Evolutionary conservation across 768 basidiomycete genomes (phyloP).

Genomic region (Russula sp.): DNA sequence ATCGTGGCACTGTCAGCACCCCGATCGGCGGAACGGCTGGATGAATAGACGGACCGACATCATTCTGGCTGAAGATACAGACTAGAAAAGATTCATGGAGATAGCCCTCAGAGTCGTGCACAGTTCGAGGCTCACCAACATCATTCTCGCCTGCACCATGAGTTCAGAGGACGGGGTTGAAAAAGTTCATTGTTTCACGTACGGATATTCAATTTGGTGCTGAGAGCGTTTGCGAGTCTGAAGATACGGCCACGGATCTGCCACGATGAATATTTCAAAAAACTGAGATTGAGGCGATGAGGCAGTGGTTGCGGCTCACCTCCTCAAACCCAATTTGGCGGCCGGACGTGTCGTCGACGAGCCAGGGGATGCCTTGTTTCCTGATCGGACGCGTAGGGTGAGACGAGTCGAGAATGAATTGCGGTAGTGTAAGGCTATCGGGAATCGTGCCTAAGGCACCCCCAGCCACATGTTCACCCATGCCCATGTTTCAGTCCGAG

Average conservation of each 20-base stretch:
- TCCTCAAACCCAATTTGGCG: slow-evolving; percentile 30
- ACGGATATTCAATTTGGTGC: slow-evolving; percentile 29
- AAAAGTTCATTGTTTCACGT: slow-evolving; percentile 6
- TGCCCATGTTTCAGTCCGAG: neutral
- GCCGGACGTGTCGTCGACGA: slow-evolving; percentile 35
- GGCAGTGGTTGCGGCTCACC: slow-evolving; percentile 21
- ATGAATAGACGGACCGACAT: slow-evolving; percentile 22
- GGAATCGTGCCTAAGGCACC: neutral
- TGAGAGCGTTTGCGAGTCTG: slow-evolving; percentile 33
- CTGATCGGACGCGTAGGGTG: neutral
- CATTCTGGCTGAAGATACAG: slow-evolving; percentile 22
- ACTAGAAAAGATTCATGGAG: slow-evolving; percentile 11
- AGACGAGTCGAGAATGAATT: neutral
- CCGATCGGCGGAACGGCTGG: neutral
- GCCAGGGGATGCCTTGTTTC: slow-evolving; percentile 27
- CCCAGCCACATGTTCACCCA: neutral
- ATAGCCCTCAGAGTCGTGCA: neutral
- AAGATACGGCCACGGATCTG: slow-evolving; percentile 31
- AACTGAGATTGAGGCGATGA: neutral
- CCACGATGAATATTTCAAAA: neutral
- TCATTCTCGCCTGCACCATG: slow-evolving; percentile 30
- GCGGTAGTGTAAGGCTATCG: neutral
- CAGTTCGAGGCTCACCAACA: slow-evolving; percentile 27
- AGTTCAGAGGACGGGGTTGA: neutral
- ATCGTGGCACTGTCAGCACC: neutral